Evolutionary conservation across 352 stramenopile species (phyloP).

Genomic region (Phytophthora quininea): DNA sequence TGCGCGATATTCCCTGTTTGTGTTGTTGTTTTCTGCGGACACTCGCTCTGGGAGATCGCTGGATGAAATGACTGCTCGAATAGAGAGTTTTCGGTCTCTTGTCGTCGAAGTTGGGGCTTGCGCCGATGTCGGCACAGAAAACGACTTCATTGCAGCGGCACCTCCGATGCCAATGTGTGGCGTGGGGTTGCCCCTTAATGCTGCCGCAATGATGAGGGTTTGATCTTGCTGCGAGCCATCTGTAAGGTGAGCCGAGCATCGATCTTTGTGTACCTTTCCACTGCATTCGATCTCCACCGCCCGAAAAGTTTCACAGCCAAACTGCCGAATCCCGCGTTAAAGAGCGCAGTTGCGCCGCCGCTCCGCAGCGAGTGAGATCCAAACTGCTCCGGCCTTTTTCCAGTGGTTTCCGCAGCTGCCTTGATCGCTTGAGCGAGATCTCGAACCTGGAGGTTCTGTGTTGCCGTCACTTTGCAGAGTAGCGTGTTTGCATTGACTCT

Average conservation of each 20-base stretch:
- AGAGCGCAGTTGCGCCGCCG: no score
- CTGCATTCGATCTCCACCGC: conserved; percentile 4
- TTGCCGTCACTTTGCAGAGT: not conserved
- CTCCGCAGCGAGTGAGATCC: no score
- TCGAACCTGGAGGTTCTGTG: conserved; percentile 1
- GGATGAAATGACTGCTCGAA: no score
- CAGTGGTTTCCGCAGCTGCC: no score
- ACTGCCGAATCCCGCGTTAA: no score
- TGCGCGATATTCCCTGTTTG: no score
- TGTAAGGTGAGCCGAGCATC: not conserved
- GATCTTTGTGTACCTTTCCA: conserved; percentile 6
- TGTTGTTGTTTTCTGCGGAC: no score
- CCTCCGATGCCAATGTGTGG: not conserved
- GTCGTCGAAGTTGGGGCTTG: no score
- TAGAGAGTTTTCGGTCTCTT: no score
- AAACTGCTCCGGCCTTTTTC: no score
- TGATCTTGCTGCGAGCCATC: not conserved
- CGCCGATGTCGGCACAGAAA: no score
- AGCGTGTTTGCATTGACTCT: not conserved
- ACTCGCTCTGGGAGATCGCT: no score
- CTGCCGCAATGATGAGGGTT: not conserved
- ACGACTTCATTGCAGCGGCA: not conserved
- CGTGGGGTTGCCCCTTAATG: conserved; percentile 3
- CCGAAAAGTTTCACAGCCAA: conserved; percentile 1
- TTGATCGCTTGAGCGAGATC: conserved; percentile 1